Evolutionary conservation across 768 basidiomycete species (phyloP), one percentile per base, ranked within the genome.

Genomic region (Xerocomus spinulosus): DNA sequence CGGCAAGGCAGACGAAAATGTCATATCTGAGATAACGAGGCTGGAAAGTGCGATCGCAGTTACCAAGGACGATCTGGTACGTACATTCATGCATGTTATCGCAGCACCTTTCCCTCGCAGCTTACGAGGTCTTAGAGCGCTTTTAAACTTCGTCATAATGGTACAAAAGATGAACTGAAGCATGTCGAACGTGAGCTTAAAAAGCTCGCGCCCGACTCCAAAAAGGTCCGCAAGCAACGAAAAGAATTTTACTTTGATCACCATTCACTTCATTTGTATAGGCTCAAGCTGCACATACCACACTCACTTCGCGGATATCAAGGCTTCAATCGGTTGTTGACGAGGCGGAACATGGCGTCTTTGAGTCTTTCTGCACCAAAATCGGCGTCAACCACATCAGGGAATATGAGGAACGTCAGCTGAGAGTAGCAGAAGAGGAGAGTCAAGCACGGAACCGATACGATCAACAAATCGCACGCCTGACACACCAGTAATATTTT

Each of bases 401-500:
- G 23, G 91, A 94, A 56, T 99, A 94, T 62, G 95, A 98, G 67
- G 87, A 92, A 61, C 81, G 87, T 18, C 92, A 95, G 60, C 73
- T 97, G 25, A 88, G 85, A 64, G 79, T 89, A 20, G 91, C 89
- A 0, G 85, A 92, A 66, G 88, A 89, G 57, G 92, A 92, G 65
- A 88, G 81, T 59, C 89, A 88, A 56, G 88, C 87, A 8, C 72
- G 89, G 48, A 69, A 93, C 54, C 78, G 85, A 39, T 95, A 82
- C 55, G 85, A 92, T 54, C 87, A 83, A 5, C 92, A 94, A 63
- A 87, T 94, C 50, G 85, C 87, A 0, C 77, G 94, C 9, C 70
- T 97, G 48, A 82, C 78, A 2, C 89, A 94, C 68, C 87, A 91
- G 93, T 92, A 63, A 35, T 56, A 9, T 46, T 82, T 21, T 40